Percentiles rank a stretch among this genome's conserved stretches.
phyloP scores from a whole-genome alignment of 371 early-diverging fungal species.

The Furculomyces boomerangus region DNA sequence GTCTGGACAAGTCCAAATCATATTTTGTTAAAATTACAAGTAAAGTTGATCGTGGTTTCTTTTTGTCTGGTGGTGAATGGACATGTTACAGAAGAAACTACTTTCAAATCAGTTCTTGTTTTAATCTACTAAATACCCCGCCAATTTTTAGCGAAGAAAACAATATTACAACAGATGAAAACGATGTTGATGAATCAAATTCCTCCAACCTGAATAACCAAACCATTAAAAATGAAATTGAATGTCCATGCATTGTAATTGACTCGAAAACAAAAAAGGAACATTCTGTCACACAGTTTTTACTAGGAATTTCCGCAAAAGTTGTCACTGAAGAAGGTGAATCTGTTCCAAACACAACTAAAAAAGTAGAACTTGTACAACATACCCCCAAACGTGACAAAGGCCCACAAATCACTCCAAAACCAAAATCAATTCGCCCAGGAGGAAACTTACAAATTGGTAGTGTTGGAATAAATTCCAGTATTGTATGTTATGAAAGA shows the following conservation, averaged over 20 bases:
- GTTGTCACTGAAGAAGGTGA: slow-evolving; percentile 19
- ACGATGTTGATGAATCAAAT: too few relatives aligned
- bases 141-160: slow-evolving; percentile 16
- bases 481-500: slow-evolving; percentile 69
- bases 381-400: slow-evolving; percentile 90
- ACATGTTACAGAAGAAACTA: slow-evolving; percentile 92
- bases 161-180: too few relatives aligned
- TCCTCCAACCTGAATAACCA: too few relatives aligned
- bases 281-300: slow-evolving; percentile 36
- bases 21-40: slow-evolving; percentile 10
- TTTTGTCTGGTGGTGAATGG: slow-evolving; percentile 35
- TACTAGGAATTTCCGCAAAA: slow-evolving; percentile 51
- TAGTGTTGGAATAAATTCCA: slow-evolving; percentile 31
- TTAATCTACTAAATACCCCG: slow-evolving; percentile 33
- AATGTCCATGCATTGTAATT: slow-evolving; percentile 35
- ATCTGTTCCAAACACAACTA: slow-evolving; percentile 35
- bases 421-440: slow-evolving; percentile 34
- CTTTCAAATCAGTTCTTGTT: slow-evolving; percentile 70
- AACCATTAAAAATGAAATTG: slow-evolving; percentile 19
- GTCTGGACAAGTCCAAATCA: too few relatives aligned
- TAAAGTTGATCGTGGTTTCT: slow-evolving; percentile 24
- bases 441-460: slow-evolving; percentile 37
- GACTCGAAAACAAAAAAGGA: slow-evolving; percentile 5
- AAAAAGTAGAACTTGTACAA: slow-evolving; percentile 65
- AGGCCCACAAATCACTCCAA: slow-evolving; percentile 65